Conservation (phyloP, 495 filamentous ascomycete species). For the Hypoxylon crocopeplum region DNA sequence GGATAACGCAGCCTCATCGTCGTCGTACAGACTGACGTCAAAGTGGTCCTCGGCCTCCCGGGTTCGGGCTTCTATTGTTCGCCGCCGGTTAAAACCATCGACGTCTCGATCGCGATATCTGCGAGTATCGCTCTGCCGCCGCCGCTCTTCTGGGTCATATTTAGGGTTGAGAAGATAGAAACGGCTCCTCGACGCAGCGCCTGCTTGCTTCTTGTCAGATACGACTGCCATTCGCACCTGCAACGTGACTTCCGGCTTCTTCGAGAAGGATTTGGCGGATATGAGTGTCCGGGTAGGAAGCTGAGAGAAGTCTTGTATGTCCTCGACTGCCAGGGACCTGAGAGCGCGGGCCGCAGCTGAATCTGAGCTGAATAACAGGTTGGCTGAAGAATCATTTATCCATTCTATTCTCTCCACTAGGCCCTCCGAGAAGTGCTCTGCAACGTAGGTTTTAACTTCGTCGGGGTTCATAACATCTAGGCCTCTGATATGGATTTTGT, state of each 20-base stretch:
- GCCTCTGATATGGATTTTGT: conserved; percentile 83
- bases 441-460: conserved; percentile 74
- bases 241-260: conserved; percentile 72
- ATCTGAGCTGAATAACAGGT: conserved; percentile 78
- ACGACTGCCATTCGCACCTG: conserved; percentile 74
- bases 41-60: conserved; percentile 62
- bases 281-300: conserved; percentile 58
- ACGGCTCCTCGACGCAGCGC: conserved; percentile 79
- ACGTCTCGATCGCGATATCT: conserved; percentile 66
- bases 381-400: conserved; percentile 94
- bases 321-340: conserved; percentile 60
- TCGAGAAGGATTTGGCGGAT: conserved; percentile 66
- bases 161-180: conserved; percentile 93
- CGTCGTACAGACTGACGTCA: conserved; percentile 81
- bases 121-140: conserved; percentile 56
- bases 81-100: conserved; percentile 63
- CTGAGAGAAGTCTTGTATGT: conserved; percentile 54
- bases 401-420: conserved; percentile 75
- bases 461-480: conserved; percentile 81
- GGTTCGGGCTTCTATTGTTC: conserved; percentile 44
- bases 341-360: conserved; percentile 72
- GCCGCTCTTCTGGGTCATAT: conserved; percentile 79
- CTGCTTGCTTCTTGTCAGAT: conserved; percentile 78
- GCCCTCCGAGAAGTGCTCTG: conserved; percentile 64
- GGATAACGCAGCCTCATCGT: conserved; percentile 55